Base-by-base conservation (phyloP, 345 rosid genomes). In the Xanthoceras sorbifolium region DNA sequence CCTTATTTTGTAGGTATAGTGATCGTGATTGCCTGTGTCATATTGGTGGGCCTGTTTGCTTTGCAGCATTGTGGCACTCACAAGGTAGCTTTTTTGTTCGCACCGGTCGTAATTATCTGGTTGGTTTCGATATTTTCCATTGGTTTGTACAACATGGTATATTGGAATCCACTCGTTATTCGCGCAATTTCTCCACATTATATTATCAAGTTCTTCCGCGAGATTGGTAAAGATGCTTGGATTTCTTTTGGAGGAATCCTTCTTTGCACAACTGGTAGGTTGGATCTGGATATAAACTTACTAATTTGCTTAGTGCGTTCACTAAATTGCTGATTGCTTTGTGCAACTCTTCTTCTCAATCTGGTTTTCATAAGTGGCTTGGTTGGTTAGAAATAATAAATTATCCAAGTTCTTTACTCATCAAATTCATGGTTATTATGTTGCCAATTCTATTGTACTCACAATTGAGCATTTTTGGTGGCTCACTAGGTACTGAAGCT, bases 161-260 rank as follows among this genome's bases (percentile, higher is more conserved):
- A 34, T 77, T 94, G 97, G 94, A 91, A 94, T 75, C 98, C 98
- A 25, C 87, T 71, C 83, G 88, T 94, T 75, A 62, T 91, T 69
- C 77, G 42, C 76, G 98, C 98, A 15, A 0, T 94, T 72, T 94
- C 97, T 54, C 98, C 98, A 12, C 68, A 78, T 83, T 92, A 92
- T 78, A 87, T 94, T 70, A 81, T 91, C 80, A 90, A 84, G 74
- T 92, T 88, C 89, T 94, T 94, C 80, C 74, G 60, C 44, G 74
- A 79, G 82, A 88, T 90, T 66, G 97, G 97, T 59, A 86, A 80
- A 83, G 91, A 93, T 75, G 97, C 97, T 74, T 94, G 98, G 98
- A 85, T 92, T 83, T 94, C 98, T 77, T 97, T 94, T 60, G 98
- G 97, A 76, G 98, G 98, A 60, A 73, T 94, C 78, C 94, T 94